phyloP scores from a whole-genome alignment of 164 flowering plant genomes.

The Magnolia sinica region DNA sequence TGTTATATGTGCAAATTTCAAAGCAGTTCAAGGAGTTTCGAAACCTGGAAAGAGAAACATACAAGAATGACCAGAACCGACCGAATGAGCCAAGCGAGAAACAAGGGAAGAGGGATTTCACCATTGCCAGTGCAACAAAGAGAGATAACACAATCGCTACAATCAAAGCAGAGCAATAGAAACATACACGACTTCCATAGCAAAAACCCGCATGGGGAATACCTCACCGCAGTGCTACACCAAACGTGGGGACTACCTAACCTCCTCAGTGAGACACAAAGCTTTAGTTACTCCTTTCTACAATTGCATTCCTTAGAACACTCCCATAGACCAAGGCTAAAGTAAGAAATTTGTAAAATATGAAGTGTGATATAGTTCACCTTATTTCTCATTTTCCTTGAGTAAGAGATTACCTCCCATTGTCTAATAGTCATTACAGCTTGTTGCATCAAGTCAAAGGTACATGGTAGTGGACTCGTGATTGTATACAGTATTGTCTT shows the following conservation, averaged over 20 bases:
- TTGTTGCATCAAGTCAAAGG: no score
- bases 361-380: no score
- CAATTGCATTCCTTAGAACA: constrained; percentile 2
- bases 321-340: not conserved
- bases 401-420: no score
- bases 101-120: not conserved
- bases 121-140: not conserved
- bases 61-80: constrained; percentile 2
- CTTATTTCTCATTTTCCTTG: no score
- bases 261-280: not conserved
- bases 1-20: no score
- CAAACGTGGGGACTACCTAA: not conserved
- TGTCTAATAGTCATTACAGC: no score
- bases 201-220: not conserved
- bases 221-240: not conserved
- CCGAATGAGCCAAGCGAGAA: constrained; percentile 2
- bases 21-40: no score
- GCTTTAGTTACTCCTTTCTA: constrained; percentile 1
- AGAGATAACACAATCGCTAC: not conserved
- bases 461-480: no score
- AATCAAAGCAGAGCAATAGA: constrained; percentile 2
- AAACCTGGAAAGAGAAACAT: not conserved
- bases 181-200: not conserved
- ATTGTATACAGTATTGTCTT: no score
- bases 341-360: no score